Evolutionary conservation across 2,329 filamentous ascomycete species (phyloP), one percentile per base, ranked within the genome.

Genomic region (Claviceps fusiformis): DNA sequence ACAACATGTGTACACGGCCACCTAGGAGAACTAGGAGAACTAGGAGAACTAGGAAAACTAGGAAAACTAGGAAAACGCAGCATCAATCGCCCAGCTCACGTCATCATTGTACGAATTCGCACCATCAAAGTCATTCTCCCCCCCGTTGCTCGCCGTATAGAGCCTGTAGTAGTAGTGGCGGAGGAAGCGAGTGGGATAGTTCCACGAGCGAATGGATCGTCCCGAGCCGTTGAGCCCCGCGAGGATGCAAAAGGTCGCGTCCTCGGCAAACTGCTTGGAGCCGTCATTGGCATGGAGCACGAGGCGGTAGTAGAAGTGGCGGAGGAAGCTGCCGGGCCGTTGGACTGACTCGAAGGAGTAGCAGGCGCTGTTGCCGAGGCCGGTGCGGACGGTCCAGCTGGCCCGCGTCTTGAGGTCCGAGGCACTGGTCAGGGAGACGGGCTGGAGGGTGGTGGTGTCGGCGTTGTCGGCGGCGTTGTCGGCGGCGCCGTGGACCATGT

Each of bases 181-280:
- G 61, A 82, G 68, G 56, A 71, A 83, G 48, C 80, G 73, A 0
- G 80, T 82, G 0, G 82, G 81, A 60, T 81, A 82, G 47, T 70
- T 74, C 81, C 81, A 85, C 1, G 79, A 71, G 5, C 77, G 71
- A 37, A 85, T 70, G 0, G 79, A 74, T 58, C 58, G 75, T 7
- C 77, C 79, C 47, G 71, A 62, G 5, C 78, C 76, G 59, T 65
- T 77, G 27, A 85, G 66, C 0, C 75, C 76, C 0, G 72, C 56
- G 63, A 77, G 71, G 0, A 79, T 71, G 62, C 82, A 85, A 66
- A 85, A 85, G 0, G 82, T 85, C 8, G 81, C 79, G 50, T 85
- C 81, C 60, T 85, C 80, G 4, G 67, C 43, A 67, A 84, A 82
- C 53, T 70, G 67, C 70, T 83, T 81, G 55, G 70, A 71, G 54